Conservation (phyloP, 208 protist species). For the Acanthamoeba comandoni region DNA sequence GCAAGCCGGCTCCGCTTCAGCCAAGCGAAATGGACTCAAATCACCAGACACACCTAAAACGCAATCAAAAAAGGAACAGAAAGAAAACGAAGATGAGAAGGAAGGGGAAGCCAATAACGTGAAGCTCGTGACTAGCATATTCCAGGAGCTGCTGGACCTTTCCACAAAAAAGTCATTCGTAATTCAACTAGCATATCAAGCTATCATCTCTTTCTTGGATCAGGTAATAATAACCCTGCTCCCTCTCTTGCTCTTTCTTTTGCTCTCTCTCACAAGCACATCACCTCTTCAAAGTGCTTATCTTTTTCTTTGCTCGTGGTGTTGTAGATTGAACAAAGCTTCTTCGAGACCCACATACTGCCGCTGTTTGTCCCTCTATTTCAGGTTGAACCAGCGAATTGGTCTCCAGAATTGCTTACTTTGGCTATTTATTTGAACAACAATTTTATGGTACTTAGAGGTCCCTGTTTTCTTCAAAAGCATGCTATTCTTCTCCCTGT, state of each 20-base stretch:
- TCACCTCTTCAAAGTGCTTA: not conserved
- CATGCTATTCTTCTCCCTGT: not conserved
- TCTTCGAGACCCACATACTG: slow-evolving; percentile 66
- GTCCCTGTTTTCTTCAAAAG: not conserved
- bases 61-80: slow-evolving; percentile 16
- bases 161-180: slow-evolving; percentile 69
- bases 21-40: not conserved
- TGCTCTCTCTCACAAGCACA: not conserved
- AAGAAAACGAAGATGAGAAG: slow-evolving; percentile 1
- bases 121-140: not conserved
- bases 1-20: slow-evolving; percentile 28
- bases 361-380: slow-evolving; percentile 19
- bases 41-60: not conserved
- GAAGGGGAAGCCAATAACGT: slow-evolving; percentile 6
- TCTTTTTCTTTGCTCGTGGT: not conserved
- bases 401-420: slow-evolving; percentile 45
- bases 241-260: not conserved
- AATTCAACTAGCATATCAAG: slow-evolving; percentile 23
- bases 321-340: slow-evolving; percentile 64
- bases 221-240: slow-evolving; percentile 4
- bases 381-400: slow-evolving; percentile 22
- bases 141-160: slow-evolving; percentile 22
- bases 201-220: slow-evolving; percentile 40
- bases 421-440: slow-evolving; percentile 51
- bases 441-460: slow-evolving; percentile 6